phyloP scores from a whole-genome alignment of 352 stramenopile genomes.

The Elongisporangium undulatum region DNA sequence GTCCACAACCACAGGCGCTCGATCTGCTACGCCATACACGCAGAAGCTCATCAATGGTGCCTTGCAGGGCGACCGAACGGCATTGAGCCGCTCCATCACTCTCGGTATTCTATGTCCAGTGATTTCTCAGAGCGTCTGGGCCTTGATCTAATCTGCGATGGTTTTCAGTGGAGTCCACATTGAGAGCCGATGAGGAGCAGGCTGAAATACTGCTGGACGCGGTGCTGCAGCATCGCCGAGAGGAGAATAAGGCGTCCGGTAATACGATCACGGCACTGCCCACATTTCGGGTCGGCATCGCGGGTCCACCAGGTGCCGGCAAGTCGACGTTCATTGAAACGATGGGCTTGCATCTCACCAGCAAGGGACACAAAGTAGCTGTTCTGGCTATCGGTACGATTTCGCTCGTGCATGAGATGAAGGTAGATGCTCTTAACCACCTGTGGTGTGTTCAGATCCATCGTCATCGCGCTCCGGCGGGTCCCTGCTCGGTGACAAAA shows the following conservation, averaged over 20 bases:
- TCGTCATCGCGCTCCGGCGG: constrained; percentile 93
- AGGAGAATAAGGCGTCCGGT: constrained; percentile 14
- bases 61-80: constrained; percentile 46
- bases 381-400: constrained; percentile 89
- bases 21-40: constrained; percentile 19
- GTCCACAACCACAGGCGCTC: neutral
- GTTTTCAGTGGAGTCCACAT: constrained; percentile 67
- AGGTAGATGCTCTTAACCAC: neutral
- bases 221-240: constrained; percentile 64
- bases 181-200: constrained; percentile 67
- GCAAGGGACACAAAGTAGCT: constrained; percentile 83
- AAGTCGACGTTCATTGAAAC: constrained; percentile 98
- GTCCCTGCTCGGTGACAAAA: constrained; percentile 98
- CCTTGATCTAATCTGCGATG: neutral
- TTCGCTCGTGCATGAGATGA: neutral
- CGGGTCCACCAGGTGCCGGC: constrained; percentile 91
- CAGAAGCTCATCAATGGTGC: constrained; percentile 53
- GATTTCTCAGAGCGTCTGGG: neutral
- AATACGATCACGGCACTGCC: constrained; percentile 14
- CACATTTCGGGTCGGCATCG: constrained; percentile 89
- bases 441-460: constrained; percentile 71
- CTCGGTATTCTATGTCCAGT: constrained; percentile 26
- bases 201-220: constrained; percentile 86
- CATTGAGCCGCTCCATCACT: constrained; percentile 72
- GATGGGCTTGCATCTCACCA: constrained; percentile 88